A percentile compares a stretch with the other conserved stretches of the same genome.
These are phyloP conservation scores for Pisolithus sp. DNA, from an alignment of 768 basidiomycete species.

Conservation along the genomic window DNA sequence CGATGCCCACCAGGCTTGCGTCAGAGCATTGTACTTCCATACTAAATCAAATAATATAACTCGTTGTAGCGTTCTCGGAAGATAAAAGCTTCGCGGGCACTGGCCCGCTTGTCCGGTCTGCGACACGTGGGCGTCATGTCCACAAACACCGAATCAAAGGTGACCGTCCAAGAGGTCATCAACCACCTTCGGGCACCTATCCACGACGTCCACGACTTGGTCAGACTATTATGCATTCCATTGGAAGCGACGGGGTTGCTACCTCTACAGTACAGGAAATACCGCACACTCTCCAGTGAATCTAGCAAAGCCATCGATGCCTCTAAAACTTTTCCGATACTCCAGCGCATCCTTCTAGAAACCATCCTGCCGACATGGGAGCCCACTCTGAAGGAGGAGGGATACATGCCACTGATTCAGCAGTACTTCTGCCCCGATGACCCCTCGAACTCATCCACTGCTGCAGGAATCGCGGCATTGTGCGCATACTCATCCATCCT, in stretches of 20 bases:
- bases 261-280: conserved; percentile 46
- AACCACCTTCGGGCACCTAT: conserved; percentile 41
- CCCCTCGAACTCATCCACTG: conserved; percentile 43
- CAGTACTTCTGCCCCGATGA: conserved; percentile 72
- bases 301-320: conserved; percentile 15
- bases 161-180: conserved; percentile 32
- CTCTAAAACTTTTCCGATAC: conserved; percentile 35
- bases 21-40: too few species aligned
- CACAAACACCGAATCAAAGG: background rate
- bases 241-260: conserved; percentile 53
- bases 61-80: too few species aligned
- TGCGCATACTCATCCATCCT: conserved; percentile 63
- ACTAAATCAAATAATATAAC: too few species aligned
- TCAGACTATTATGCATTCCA: conserved; percentile 51
- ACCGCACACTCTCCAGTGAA: conserved; percentile 35
- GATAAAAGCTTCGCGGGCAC: too few species aligned
- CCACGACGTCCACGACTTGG: conserved; percentile 43
- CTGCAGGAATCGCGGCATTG: conserved; percentile 48
- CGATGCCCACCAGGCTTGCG: too few species aligned
- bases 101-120: too few species aligned
- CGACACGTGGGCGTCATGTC: too few species aligned
- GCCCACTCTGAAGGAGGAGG: conserved; percentile 41
- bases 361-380: conserved; percentile 70
- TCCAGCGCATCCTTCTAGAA: conserved; percentile 64
- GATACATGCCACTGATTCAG: conserved; percentile 40